These are phyloP conservation scores for Glebionis coronaria DNA, from an alignment of 129 eudicot genomes.

Conservation along the genomic window DNA sequence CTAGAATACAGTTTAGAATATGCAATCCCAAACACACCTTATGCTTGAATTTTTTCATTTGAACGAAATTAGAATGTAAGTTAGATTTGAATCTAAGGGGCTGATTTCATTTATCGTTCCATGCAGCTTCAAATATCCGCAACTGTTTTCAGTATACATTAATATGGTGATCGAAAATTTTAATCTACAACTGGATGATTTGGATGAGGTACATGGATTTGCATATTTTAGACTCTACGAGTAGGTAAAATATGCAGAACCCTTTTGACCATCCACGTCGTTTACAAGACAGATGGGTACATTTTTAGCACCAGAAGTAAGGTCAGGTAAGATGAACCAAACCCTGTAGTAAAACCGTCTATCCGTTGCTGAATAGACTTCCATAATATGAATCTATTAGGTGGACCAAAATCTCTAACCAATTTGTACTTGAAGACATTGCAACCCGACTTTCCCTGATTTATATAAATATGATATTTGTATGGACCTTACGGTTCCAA, in stretches of 20 bases:
- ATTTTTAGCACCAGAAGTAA: conserved; percentile 60
- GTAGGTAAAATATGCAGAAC: conserved; percentile 56
- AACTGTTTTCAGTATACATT: no score
- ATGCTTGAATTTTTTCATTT: no score
- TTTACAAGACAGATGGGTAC: conserved; percentile 55
- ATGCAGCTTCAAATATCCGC: no score
- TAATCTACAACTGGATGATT: conserved; percentile 43
- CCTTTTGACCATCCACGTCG: conserved; percentile 49
- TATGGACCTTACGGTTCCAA: no score
- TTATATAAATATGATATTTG: no score
- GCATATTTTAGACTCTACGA: conserved; percentile 33
- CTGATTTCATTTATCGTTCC: no score
- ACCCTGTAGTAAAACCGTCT: conserved; percentile 36
- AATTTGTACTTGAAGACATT: conserved; percentile 54
- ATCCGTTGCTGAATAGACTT: conserved; percentile 47
- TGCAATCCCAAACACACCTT: no score
- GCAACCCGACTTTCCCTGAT: conserved; percentile 56
- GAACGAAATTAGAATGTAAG: no score
- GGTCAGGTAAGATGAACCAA: conserved; percentile 51
- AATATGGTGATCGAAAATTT: no score
- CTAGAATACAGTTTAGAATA: no score
- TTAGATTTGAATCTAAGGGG: no score
- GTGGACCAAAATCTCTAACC: conserved; percentile 48
- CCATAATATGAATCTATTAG: conserved; percentile 44
- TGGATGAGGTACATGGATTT: conserved; percentile 28